These are phyloP conservation scores for Coemansia furcata DNA, from an alignment of 192 early-diverging fungal genomes.

Conservation along the genomic window DNA sequence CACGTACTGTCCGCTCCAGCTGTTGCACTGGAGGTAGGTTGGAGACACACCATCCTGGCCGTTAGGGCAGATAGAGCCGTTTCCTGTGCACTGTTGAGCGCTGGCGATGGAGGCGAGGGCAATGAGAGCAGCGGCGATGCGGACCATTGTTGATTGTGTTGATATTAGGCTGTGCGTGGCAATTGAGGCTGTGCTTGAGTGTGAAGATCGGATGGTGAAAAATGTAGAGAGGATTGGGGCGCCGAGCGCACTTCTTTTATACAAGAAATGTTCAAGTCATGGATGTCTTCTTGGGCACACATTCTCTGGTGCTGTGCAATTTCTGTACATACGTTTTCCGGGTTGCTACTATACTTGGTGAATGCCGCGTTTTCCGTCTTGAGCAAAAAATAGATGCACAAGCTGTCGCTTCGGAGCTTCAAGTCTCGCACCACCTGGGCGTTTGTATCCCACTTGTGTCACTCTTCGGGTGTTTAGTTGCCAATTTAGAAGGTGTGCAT, in stretches of 20 bases:
- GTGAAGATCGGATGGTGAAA: conserved; percentile 3
- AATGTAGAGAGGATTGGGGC: background rate
- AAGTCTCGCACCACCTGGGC: background rate
- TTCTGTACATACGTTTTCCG: background rate
- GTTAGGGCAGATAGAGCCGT: conserved; percentile 46
- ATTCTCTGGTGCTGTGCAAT: background rate
- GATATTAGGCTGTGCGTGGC: background rate
- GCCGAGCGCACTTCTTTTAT: background rate
- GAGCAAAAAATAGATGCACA: background rate
- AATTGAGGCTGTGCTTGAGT: background rate
- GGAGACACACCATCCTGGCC: conserved; percentile 45
- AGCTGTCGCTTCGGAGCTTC: background rate
- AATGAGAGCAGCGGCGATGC: conserved; percentile 26
- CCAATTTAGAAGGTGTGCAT: background rate
- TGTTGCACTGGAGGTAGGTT: conserved; percentile 54
- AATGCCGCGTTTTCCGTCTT: background rate
- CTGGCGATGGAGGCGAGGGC: conserved; percentile 16
- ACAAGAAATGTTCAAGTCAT: background rate
- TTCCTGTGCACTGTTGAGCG: conserved; percentile 46
- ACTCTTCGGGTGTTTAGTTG: background rate
- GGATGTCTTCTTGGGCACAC: background rate
- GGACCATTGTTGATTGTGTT: conserved; percentile 23
- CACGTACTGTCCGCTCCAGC: conserved; percentile 29
- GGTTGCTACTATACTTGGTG: conserved; percentile 3
- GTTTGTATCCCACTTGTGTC: background rate